Evolutionary conservation across 306 rosid genomes (phyloP), one percentile per base, ranked within the genome.

Genomic region (Alnus glutinosa): DNA sequence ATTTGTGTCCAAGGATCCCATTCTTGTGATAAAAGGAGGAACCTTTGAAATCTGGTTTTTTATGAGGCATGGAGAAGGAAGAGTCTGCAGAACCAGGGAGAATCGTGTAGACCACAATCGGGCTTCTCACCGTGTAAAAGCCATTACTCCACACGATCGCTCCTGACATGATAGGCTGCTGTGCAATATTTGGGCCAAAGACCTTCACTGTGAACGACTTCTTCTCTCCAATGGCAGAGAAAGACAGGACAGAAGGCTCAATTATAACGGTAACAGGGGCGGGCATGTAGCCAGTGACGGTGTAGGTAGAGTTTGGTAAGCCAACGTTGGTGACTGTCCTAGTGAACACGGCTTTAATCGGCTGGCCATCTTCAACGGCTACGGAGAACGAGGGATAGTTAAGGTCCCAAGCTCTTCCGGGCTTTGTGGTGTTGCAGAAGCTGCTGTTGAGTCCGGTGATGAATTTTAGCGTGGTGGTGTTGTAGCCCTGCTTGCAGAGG

Each of bases 281-380:
- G 11, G 78, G 85, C 50, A 36, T 2, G 74, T 46, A 5, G 9
- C 13, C 5, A 13, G n/a, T 44, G 15, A 30, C 47, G 2, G 9
- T 28, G 77, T 85, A 78, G 71, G 70, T 74, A 4, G 87, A 80
- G 71, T 84, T 69, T 9, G 81, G 47, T 0, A 73, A 37, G 54
- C 87, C 87, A 50, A 84, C 84, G 37, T 84, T 84, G 49, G 81
- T 80, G 75, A 84, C 84, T 28, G 79, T 77, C 49, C 79, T 55
- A 1, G 74, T 64, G 71, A 80, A 76, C 12, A 48, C 32, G 7
- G 80, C 85, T 0, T 44, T 11, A 69, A 77, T 69, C 19, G 8
- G 30, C 59, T 81, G 71, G 37, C 80, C 80, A 48, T 81, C 85
- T 70, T 77, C 75, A 2, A 84, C 73, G 28, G 81, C 81, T 2